Percentiles rank a stretch among this genome's conserved stretches.
Conservation (phyloP, 179 eudicot species). For the Actinidia polygama region DNA sequence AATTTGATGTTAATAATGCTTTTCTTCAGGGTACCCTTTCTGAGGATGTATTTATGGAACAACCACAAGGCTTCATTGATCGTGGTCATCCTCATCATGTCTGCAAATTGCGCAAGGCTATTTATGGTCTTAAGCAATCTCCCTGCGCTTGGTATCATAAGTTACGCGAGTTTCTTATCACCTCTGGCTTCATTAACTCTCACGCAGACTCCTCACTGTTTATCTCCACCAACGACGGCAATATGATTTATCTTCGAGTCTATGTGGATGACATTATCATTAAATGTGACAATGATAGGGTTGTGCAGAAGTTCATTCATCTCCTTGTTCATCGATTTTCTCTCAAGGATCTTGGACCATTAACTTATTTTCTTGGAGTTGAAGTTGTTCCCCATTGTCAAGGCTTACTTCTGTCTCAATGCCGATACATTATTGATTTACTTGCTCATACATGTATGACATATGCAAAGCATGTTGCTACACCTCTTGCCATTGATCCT, state of each 20-base stretch:
- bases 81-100: neutral
- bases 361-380: conserved; percentile 11
- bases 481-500: neutral
- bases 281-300: neutral
- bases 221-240: neutral
- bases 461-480: neutral
- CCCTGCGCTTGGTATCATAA: neutral
- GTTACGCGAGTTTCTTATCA: neutral
- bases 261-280: conserved; percentile 20
- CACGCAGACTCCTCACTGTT: conserved; percentile 5
- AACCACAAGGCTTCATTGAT: neutral
- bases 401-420: conserved; percentile 14
- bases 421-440: neutral
- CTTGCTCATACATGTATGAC: neutral
- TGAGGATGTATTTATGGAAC: no score
- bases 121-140: neutral
- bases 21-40: no score
- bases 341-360: neutral
- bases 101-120: neutral
- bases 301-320: neutral
- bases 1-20: no score
- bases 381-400: neutral
- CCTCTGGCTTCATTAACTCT: neutral
- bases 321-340: conserved; percentile 6
- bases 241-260: neutral